Base-by-base conservation (phyloP, 1,284 basidiomycete genomes). In the Takashimella tepidaria region DNA sequence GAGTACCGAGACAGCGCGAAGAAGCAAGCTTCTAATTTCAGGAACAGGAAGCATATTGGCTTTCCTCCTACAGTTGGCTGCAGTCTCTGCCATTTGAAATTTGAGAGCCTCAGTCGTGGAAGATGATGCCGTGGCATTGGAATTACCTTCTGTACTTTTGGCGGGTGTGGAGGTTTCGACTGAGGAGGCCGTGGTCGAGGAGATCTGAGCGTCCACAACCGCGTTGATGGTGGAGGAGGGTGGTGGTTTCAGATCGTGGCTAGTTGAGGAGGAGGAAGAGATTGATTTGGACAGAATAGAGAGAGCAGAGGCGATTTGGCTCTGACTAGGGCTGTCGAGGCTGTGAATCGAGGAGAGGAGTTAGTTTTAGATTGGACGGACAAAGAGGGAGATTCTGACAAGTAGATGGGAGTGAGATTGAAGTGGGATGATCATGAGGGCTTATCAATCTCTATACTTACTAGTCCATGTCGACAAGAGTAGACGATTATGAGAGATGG, bases 21-120 rank as follows among this genome's bases (percentile, higher is more conserved):
- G 92, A 23, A 98, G 78, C 2, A 98, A 76, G 8, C 90, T 81
- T 55, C 89, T 86, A 41, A 98, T 78, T 52, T 96, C 90, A 45
- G 87, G 82, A 1, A 91, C 81, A 12, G 84, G 87, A 53, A 91
- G 75, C 8, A 81, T 79, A 59, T 85, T 86, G 23, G 79, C 82
- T 74, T 89, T 91, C 46, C 80, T 79, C 27, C 83, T 77, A 50
- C 93, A 84, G 47, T 85, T 85, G 13, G 80, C 76, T 43, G 87
- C 79, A 0, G 88, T 84, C 41, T 81, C 76, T 3, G 81, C 78
- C 74, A 98, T 81, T 70, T 89, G 86, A 12, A 72, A 70, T 69
- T 86, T 86, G 49, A 95, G 79, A 6, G 82, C 83, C 21, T 16
- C 89, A 79, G 63, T 88, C 85, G 2, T 77, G 72, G 2, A 76